A percentile compares a stretch with the other conserved stretches of the same genome.
Conservation (phyloP, 495 filamentous ascomycete species). For the Podospora australis region DNA sequence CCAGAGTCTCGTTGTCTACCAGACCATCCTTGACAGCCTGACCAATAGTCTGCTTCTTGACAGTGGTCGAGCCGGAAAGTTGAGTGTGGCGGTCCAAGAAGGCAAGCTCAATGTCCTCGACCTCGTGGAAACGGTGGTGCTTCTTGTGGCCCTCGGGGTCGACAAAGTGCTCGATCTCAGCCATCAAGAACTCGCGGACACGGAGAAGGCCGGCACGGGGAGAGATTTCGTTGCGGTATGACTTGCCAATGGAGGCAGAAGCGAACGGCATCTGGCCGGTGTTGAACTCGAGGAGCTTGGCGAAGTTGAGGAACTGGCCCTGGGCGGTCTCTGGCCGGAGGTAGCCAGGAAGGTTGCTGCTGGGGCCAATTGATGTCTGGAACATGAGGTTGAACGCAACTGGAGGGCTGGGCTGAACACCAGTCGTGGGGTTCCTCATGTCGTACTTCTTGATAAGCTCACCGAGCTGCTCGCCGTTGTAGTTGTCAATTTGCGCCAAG, state of each 20-base stretch:
- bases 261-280: slow-evolving; percentile 69
- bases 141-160: slow-evolving; percentile 65
- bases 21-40: slow-evolving; percentile 61
- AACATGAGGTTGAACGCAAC: slow-evolving; percentile 80
- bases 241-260: slow-evolving; percentile 70
- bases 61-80: slow-evolving; percentile 59
- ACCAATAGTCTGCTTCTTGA: slow-evolving; percentile 56
- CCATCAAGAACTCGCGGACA: slow-evolving; percentile 78
- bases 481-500: slow-evolving; percentile 72
- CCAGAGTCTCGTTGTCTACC: slow-evolving; percentile 82
- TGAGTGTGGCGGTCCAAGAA: slow-evolving; percentile 68
- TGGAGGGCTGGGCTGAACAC: slow-evolving; percentile 52
- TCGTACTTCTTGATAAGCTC: slow-evolving; percentile 65
- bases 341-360: slow-evolving; percentile 51
- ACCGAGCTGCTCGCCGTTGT: slow-evolving; percentile 62
- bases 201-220: slow-evolving; percentile 66
- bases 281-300: slow-evolving; percentile 73
- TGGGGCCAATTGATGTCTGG: slow-evolving; percentile 64
- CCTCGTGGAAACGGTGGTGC: slow-evolving; percentile 61
- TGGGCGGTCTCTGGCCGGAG: slow-evolving; percentile 70
- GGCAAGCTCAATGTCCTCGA: slow-evolving; percentile 58
- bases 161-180: slow-evolving; percentile 77
- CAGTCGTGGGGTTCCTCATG: slow-evolving; percentile 59
- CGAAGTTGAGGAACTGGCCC: slow-evolving; percentile 70
- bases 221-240: slow-evolving; percentile 76